A percentile compares a stretch with the other conserved stretches of the same genome.
These are phyloP conservation scores for Pleurozium schreberi DNA, from an alignment of 225 moss, liverwort and hornwort genomes.

Conservation along the genomic window DNA sequence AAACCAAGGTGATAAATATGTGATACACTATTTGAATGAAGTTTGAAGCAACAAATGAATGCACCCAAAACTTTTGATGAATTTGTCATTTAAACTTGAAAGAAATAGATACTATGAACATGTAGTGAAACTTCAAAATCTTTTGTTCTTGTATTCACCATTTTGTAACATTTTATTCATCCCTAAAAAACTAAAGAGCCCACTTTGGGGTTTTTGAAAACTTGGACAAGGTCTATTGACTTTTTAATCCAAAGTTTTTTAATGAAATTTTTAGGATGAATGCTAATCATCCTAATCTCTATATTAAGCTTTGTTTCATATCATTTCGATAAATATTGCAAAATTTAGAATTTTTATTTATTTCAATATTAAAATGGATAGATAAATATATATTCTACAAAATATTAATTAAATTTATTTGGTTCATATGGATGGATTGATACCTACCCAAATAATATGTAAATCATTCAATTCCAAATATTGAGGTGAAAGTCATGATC, in stretches of 20 bases:
- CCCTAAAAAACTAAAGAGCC: too few relatives aligned
- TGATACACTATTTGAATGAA: neutral
- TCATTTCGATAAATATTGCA: neutral
- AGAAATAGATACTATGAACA: fast-evolving
- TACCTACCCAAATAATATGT: neutral
- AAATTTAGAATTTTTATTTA: neutral
- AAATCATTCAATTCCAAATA: neutral
- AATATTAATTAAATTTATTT: neutral
- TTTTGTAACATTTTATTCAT: too few relatives aligned
- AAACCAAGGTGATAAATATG: neutral
- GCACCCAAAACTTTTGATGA: fast-evolving
- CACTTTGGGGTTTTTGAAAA: too few relatives aligned
- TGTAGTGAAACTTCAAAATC: neutral
- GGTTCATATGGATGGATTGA: too few relatives aligned
- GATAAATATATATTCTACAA: neutral
- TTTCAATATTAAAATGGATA: neutral
- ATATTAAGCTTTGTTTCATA: fast-evolving
- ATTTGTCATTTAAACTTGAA: neutral
- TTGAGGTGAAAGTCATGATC: neutral
- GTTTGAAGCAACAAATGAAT: neutral
- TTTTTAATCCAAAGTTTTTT: too few relatives aligned
- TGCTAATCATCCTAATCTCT: too few relatives aligned
- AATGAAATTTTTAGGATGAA: neutral
- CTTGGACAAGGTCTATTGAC: too few relatives aligned
- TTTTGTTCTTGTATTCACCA: fast-evolving